Percentiles rank a stretch among this genome's conserved stretches.
These are phyloP conservation scores for Gossypium raimondii DNA, from an alignment of 345 rosid genomes.

Conservation along the genomic window DNA sequence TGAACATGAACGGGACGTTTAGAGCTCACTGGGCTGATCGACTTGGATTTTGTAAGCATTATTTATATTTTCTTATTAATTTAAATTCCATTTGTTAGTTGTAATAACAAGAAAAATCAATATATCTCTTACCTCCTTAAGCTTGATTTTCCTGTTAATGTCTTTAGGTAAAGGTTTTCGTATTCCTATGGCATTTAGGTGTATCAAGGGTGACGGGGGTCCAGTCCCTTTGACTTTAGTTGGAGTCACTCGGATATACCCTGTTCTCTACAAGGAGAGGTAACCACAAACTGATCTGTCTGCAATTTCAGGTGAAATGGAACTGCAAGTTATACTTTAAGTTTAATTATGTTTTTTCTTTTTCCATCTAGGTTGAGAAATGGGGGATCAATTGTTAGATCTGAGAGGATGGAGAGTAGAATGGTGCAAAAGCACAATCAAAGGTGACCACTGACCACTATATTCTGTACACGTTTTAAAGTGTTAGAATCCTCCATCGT, in stretches of 20 bases:
- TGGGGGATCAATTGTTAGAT: conserved; percentile 68
- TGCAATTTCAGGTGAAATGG: conserved; percentile 12
- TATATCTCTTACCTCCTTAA: conserved; percentile 20
- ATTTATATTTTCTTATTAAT: conserved; percentile 19
- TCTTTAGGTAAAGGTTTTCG: conserved; percentile 59
- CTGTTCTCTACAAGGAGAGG: conserved; percentile 90
- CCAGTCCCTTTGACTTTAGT: conserved; percentile 71
- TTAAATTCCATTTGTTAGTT: conserved; percentile 10
- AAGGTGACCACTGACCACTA: conserved; percentile 26
- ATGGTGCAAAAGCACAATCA: conserved; percentile 42
- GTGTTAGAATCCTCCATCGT: background rate
- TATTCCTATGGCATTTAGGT: conserved; percentile 77
- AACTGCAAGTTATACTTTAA: conserved; percentile 15
- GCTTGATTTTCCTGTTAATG: conserved; percentile 22
- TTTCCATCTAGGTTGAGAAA: conserved; percentile 44
- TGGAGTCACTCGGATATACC: conserved; percentile 85
- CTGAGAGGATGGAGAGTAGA: conserved; percentile 77
- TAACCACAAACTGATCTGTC: conserved; percentile 25
- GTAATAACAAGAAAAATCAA: conserved; percentile 12
- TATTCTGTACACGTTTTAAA: background rate
- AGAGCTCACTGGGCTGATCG: conserved; percentile 95
- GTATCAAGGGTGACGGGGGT: conserved; percentile 88
- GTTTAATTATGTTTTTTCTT: background rate
- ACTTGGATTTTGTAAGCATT: conserved; percentile 80
- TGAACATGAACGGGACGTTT: conserved; percentile 87